Conservation (phyloP, 129 eudicot genomes). For the Ambrosia trifida region DNA sequence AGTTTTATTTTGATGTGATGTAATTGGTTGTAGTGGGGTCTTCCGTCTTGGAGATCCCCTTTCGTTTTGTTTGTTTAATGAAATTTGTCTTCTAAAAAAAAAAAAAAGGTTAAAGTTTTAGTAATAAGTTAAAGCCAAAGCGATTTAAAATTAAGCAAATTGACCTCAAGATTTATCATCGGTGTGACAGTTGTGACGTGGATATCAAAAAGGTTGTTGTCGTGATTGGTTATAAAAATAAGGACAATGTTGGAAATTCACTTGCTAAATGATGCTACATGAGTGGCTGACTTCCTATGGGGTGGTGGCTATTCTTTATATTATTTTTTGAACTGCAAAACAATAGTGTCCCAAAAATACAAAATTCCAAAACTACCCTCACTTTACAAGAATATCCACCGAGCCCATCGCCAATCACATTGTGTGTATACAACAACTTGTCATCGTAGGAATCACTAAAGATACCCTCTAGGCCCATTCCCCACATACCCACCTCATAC, state of each 20-base stretch:
- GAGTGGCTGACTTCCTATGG: constrained; percentile 5
- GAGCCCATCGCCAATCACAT: constrained; percentile 25
- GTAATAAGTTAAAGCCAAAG: too few relatives aligned
- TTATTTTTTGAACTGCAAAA: too few relatives aligned
- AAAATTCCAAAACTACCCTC: constrained; percentile 22
- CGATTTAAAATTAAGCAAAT: too few relatives aligned
- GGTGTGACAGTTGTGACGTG: constrained; percentile 19
- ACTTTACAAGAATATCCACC: constrained; percentile 13
- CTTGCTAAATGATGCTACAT: neutral
- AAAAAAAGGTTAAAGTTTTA: too few relatives aligned
- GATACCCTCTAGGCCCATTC: constrained; percentile 17
- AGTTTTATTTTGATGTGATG: too few relatives aligned
- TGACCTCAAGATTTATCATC: too few relatives aligned
- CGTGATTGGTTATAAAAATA: neutral
- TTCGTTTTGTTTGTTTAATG: too few relatives aligned
- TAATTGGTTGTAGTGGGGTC: too few relatives aligned
- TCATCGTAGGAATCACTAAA: constrained; percentile 23
- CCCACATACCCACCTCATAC: neutral
- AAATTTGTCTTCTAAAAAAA: too few relatives aligned
- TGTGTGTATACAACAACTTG: constrained; percentile 28
- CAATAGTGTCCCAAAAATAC: neutral
- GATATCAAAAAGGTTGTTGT: constrained; percentile 4
- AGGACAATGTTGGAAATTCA: constrained; percentile 1
- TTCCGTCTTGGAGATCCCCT: too few relatives aligned
- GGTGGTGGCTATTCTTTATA: constrained; percentile 19